Conservation (phyloP, 1,284 basidiomycete genomes). For the Trametes versicolor region DNA sequence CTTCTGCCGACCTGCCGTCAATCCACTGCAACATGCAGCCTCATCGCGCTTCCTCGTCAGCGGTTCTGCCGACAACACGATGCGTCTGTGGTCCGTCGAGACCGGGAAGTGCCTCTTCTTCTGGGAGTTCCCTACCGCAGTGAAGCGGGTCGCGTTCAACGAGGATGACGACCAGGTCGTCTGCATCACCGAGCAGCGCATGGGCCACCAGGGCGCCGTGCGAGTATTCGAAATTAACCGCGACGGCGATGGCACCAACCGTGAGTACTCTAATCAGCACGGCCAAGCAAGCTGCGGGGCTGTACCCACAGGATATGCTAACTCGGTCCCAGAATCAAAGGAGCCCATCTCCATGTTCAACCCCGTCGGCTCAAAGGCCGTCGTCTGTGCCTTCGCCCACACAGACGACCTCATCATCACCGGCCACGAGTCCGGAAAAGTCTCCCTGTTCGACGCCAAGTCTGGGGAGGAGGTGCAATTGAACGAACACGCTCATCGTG, state of each 20-base stretch:
- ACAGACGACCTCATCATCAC: conserved; percentile 87
- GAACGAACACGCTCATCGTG: conserved; percentile 88
- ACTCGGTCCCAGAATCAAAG: conserved; percentile 66
- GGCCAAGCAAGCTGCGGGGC: neutral
- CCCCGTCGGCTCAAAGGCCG: conserved; percentile 94
- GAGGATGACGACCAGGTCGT: conserved; percentile 89
- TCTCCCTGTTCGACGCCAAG: conserved; percentile 90
- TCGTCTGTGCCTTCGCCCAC: conserved; percentile 92
- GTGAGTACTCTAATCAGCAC: conserved; percentile 52
- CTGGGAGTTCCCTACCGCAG: conserved; percentile 99
- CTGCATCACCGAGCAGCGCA: conserved; percentile 96
- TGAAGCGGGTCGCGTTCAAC: conserved; percentile 94
- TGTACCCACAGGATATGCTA: neutral
- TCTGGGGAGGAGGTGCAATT: conserved; percentile 86
- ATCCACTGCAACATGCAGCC: conserved; percentile 54
- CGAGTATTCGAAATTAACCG: conserved; percentile 91
- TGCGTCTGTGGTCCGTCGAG: conserved; percentile 92
- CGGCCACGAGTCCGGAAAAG: conserved; percentile 95
- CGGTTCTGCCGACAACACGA: conserved; percentile 90
- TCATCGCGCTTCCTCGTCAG: conserved; percentile 90
- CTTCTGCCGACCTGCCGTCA: conserved; percentile 9
- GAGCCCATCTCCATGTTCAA: conserved; percentile 86
- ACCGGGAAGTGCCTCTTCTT: conserved; percentile 92
- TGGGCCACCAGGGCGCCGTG: conserved; percentile 89
- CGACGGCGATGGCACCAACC: conserved; percentile 79